Percentiles rank a stretch among this genome's conserved stretches.
These are phyloP conservation scores for Penicillium oxalicum DNA, from an alignment of 2,329 filamentous ascomycete species.

Conservation along the genomic window DNA sequence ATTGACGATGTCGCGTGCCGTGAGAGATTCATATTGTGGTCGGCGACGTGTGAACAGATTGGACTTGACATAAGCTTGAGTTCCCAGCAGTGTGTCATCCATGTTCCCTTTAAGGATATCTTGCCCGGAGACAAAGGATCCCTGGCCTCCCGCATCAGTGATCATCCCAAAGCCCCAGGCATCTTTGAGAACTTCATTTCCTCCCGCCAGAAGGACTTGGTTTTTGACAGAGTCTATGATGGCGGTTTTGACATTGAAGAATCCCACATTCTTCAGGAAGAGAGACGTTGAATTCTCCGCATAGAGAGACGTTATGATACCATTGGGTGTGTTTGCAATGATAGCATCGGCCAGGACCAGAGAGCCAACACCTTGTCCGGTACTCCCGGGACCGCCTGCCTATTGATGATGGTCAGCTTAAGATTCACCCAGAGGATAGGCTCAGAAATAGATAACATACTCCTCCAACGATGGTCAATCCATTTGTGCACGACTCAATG, in stretches of 20 bases:
- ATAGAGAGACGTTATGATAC: too few species aligned
- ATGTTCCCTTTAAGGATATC: too few species aligned
- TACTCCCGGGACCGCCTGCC: slow-evolving; percentile 33
- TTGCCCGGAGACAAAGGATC: too few species aligned
- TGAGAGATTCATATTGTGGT: slow-evolving; percentile 11
- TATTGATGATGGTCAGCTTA: too few species aligned
- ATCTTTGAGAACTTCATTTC: slow-evolving; percentile 12
- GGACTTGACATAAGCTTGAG: too few species aligned
- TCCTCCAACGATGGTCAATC: slow-evolving; percentile 42
- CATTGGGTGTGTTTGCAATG: slow-evolving; percentile 46
- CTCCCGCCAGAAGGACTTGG: slow-evolving; percentile 12
- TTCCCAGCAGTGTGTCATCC: too few species aligned
- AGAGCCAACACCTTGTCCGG: slow-evolving; percentile 46
- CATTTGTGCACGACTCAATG: slow-evolving; percentile 48
- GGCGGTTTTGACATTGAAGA: slow-evolving; percentile 12
- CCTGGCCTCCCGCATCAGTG: too few species aligned
- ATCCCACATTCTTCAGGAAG: slow-evolving; percentile 16
- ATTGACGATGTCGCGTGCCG: slow-evolving; percentile 34
- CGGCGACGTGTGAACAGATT: slow-evolving; percentile 14
- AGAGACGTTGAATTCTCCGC: slow-evolving; percentile 19
- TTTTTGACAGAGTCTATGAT: slow-evolving; percentile 3
- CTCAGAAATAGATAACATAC: slow-evolving; percentile 15
- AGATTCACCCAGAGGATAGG: too few species aligned
- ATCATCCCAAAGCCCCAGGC: slow-evolving; percentile 25
- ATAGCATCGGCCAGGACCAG: slow-evolving; percentile 50